These are phyloP conservation scores for Protomyces gravidus DNA, from an alignment of 1,139 yeast species.

Conservation along the genomic window DNA sequence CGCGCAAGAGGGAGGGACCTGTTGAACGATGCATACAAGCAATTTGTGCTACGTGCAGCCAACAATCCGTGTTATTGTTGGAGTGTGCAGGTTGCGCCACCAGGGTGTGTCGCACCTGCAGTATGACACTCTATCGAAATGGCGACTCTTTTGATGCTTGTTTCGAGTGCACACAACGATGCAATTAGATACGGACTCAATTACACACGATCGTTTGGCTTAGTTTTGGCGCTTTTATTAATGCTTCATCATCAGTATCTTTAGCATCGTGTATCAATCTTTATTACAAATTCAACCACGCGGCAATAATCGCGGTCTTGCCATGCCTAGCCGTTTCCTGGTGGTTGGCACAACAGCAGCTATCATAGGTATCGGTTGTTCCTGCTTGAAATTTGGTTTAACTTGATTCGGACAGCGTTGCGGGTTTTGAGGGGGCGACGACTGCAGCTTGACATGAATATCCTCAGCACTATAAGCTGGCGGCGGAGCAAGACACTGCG, in stretches of 20 bases:
- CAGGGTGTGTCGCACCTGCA: conserved; percentile 16
- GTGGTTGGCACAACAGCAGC: too few relatives aligned
- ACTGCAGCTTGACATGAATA: neutral
- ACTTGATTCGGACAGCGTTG: neutral
- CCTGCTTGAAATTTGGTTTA: neutral
- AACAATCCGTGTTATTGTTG: neutral
- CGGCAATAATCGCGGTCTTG: conserved; percentile 12
- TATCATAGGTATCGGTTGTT: too few relatives aligned
- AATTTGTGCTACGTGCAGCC: neutral
- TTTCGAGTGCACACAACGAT: conserved; percentile 6
- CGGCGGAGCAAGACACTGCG: neutral
- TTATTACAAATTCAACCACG: neutral
- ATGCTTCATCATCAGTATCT: too few relatives aligned
- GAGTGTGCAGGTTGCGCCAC: conserved; percentile 5
- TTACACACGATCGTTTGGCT: neutral
- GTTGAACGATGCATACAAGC: neutral
- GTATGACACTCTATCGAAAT: conserved; percentile 7
- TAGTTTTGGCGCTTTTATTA: neutral
- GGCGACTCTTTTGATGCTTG: conserved; percentile 8
- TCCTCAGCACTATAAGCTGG: neutral
- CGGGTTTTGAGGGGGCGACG: neutral
- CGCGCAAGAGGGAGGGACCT: neutral
- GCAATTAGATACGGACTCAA: too few relatives aligned
- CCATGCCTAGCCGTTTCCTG: conserved; percentile 22
- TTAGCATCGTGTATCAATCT: neutral